A percentile compares a stretch with the other conserved stretches of the same genome.
Evolutionary conservation across 306 rosid genomes (phyloP).

Genomic region (Gastrolobium villosum): DNA sequence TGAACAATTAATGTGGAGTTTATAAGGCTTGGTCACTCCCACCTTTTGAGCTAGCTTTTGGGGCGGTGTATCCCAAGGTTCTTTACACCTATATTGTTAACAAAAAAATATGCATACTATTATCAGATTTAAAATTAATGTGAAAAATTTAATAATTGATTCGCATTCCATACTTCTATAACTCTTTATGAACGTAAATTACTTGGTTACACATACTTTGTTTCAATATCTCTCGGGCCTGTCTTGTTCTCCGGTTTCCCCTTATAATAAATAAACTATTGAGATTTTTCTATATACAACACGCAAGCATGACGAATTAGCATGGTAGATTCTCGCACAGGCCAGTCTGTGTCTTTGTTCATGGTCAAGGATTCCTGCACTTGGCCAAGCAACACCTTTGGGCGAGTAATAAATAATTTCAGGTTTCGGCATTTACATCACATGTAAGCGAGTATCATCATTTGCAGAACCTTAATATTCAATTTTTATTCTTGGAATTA

Average conservation of each 20-base stretch:
- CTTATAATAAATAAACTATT: constrained; percentile 26
- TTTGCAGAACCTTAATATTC: constrained; percentile 6
- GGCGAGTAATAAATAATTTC: constrained; percentile 35
- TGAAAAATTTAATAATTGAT: too few species aligned
- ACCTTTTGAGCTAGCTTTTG: too few species aligned
- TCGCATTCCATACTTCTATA: too few species aligned
- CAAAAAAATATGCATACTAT: too few species aligned
- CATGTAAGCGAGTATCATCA: constrained; percentile 5
- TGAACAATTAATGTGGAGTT: too few species aligned
- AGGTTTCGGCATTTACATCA: constrained; percentile 39
- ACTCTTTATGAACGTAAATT: too few species aligned
- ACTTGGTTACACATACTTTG: constrained; percentile 7
- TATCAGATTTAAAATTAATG: too few species aligned
- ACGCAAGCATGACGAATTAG: constrained; percentile 8
- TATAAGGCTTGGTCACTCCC: too few species aligned
- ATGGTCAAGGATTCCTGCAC: constrained; percentile 63
- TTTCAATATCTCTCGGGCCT: constrained; percentile 34
- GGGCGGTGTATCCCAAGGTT: too few species aligned
- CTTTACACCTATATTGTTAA: too few species aligned
- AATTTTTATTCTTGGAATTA: constrained; percentile 5
- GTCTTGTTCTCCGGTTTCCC: constrained; percentile 45
- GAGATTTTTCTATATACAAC: constrained; percentile 4
- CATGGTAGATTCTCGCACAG: constrained; percentile 52
- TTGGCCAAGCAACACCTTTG: constrained; percentile 62
- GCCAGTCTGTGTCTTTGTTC: constrained; percentile 48